Percentiles rank a stretch among this genome's conserved stretches.
These are phyloP conservation scores for Aureobasidium sp. DNA, from an alignment of 2,329 filamentous ascomycete genomes.

Conservation along the genomic window DNA sequence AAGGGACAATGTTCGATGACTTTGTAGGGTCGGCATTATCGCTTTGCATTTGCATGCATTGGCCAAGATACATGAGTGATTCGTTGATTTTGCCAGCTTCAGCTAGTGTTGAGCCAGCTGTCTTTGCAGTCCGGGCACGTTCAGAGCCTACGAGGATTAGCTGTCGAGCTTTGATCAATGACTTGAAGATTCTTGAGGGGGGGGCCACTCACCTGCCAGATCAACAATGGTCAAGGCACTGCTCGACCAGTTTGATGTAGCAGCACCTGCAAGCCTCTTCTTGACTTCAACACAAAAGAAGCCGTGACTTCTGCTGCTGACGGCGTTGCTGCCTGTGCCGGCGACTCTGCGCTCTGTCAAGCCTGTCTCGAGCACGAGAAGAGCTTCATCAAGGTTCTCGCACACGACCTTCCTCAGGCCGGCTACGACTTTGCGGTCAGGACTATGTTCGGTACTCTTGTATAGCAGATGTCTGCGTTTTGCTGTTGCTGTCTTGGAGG, in stretches of 20 bases:
- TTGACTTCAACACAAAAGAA: conserved; percentile 96
- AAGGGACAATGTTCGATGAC: conserved; percentile 59
- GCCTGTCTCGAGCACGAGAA: conserved; percentile 84
- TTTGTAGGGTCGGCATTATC: conserved; percentile 52
- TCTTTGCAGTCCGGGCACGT: conserved; percentile 86
- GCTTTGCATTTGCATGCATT: conserved; percentile 92
- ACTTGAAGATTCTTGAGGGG: no score
- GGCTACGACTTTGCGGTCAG: conserved; percentile 89
- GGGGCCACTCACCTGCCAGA: conserved; percentile 57
- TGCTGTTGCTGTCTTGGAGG: conserved; percentile 34
- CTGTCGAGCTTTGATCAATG: no score
- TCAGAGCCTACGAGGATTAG: conserved; percentile 30
- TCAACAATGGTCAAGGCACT: conserved; percentile 84
- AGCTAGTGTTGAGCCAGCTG: conserved; percentile 80
- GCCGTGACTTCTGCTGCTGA: conserved; percentile 84
- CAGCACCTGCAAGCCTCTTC: conserved; percentile 53
- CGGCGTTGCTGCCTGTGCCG: conserved; percentile 87
- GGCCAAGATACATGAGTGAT: conserved; percentile 94
- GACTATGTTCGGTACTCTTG: conserved; percentile 81
- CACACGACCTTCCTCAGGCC: conserved; percentile 88
- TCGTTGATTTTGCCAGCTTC: conserved; percentile 99
- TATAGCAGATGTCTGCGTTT: conserved; percentile 76
- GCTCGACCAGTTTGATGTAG: conserved; percentile 59
- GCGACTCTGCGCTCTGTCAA: conserved; percentile 79
- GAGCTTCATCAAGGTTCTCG: conserved; percentile 68